These are phyloP conservation scores for Macrocystidia cucumis DNA, from an alignment of 1,284 basidiomycete genomes.

Conservation along the genomic window DNA sequence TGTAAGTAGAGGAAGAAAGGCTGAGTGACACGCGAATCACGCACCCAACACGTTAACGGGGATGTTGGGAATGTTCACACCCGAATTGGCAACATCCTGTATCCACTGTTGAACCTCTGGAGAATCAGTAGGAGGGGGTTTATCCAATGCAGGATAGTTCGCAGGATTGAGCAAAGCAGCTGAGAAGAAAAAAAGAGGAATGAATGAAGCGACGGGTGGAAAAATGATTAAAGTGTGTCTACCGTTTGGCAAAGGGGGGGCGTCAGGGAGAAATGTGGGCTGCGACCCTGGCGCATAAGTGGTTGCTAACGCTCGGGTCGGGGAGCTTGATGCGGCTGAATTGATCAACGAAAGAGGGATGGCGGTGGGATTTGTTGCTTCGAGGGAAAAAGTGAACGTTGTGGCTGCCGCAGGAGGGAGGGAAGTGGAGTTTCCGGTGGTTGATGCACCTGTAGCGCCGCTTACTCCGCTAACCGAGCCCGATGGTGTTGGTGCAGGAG, in stretches of 20 bases:
- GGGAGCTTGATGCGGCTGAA: slow-evolving; percentile 10
- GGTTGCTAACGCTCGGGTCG: slow-evolving; percentile 17
- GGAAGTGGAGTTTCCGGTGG: slow-evolving; percentile 1
- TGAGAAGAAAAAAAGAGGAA: slow-evolving; percentile 15
- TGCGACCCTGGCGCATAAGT: slow-evolving; percentile 26
- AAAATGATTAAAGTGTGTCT: slow-evolving; percentile 8
- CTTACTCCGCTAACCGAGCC: neutral
- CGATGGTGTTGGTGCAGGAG: neutral
- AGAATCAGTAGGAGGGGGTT: slow-evolving; percentile 58
- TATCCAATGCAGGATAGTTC: slow-evolving; percentile 70
- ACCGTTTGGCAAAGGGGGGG: slow-evolving; percentile 35
- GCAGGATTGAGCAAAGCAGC: slow-evolving; percentile 31
- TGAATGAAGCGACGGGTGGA: neutral
- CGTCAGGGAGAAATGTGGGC: slow-evolving; percentile 28
- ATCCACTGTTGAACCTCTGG: slow-evolving; percentile 71
- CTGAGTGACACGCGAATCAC: no score
- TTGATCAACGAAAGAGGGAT: slow-evolving; percentile 15
- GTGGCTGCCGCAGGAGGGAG: slow-evolving; percentile 9
- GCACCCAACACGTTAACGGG: slow-evolving; percentile 37
- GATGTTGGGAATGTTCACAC: slow-evolving; percentile 48
- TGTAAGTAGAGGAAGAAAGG: slow-evolving; percentile 3
- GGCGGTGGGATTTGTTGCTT: slow-evolving; percentile 41
- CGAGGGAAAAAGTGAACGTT: slow-evolving; percentile 30
- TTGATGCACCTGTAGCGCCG: neutral
- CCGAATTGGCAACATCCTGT: slow-evolving; percentile 45